Evolutionary conservation across 2,329 filamentous ascomycete genomes (phyloP), one percentile per base, ranked within the genome.

Genomic region (Trichoderma oligosporum): DNA sequence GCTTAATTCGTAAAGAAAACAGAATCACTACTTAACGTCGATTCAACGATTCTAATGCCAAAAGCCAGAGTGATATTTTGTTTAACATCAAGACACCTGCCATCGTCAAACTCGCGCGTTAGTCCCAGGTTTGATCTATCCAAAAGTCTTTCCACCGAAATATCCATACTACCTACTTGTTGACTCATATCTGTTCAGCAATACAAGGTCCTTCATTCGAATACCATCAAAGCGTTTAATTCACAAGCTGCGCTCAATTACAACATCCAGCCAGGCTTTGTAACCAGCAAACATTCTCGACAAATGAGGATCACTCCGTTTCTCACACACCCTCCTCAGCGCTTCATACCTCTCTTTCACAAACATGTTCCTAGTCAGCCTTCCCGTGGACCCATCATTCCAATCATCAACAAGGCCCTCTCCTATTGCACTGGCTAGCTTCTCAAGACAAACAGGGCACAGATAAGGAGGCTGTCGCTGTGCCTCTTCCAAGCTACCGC

Each of bases 391-490:
- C 16, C 41, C 27, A 12, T 33, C 57, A 8, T 38, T 44, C 45
- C 53, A 59, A 31, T 38, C 57, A 12, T 42, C 18, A 24, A 56
- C 29, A 7, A 46, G n/a, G 4, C 38, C 57, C 31, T 36, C 57
- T 2, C 51, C 52, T 20, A 59, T 56, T 24, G 42, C 33, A 12
- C 27, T 9, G 4, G 70, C 65, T 1, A 86, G 57, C 67, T 87
- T 87, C 6, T 72, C 72, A 56, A 82, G 65, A 61, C 84, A 85
- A 0, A 87, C 73, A 0, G 80, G 82, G 61, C 84, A 87, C 3
- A 86, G 63, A 62, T 84, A 87, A 1, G 83, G 83, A 22, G 84
- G 83, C 64, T 87, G 83, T 39, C 83, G 70, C 2, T 77, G 73
- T 64, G 87, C 84, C 66, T 87, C 85, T 0, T 69, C 72, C 36